Base-by-base conservation (phyloP, 2,329 filamentous ascomycete species). In the Graphilbum ipis-grandicollis region DNA sequence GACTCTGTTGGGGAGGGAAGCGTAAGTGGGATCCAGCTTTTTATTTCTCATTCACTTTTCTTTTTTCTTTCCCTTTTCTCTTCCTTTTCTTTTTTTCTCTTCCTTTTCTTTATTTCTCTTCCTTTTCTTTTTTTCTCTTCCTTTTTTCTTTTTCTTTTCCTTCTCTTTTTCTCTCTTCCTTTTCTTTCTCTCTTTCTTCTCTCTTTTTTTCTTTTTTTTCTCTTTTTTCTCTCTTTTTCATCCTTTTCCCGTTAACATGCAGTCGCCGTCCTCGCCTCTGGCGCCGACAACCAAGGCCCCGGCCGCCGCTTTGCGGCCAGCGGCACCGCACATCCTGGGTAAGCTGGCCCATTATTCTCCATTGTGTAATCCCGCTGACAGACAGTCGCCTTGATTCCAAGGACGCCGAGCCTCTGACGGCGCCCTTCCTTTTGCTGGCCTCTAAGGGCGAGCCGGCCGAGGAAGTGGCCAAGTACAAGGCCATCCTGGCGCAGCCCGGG, bases 1-100 rank as follows among this genome's bases (percentile, higher is more conserved):
- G 65, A 3, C 48, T 66, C 6, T 69, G 65, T 47, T 68, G 63
- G 61, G 64, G 65, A 23, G 62, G 62, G 13, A 66, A 45, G 61
- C 47, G 51, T 56, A 31, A 37, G 39, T 36, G 5, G 5, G 19
- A 9, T 31, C 19, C 5, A 25, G 23, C 7, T n/a, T n/a, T n/a
- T n/a, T n/a, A n/a, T n/a, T n/a, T n/a, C n/a, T n/a, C n/a, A n/a
- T n/a, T n/a, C n/a, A n/a, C n/a, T 33, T n/a, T 17, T 10, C 23
- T 5, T 12, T 19, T 14, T 5, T 23, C 8, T 19, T 14, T 9
- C 14, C 3, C n/a, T 15, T n/a, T 19, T 6, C 19, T 14, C 6
- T 19, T 19, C 12, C n/a, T 18, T 7, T 15, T 17, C n/a, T 31
- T 31, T 6, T 4, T 13, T 33, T 23, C 21, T 21, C 5, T 19